Conservation (phyloP, 352 stramenopile species). For the Pythium chondricola region DNA sequence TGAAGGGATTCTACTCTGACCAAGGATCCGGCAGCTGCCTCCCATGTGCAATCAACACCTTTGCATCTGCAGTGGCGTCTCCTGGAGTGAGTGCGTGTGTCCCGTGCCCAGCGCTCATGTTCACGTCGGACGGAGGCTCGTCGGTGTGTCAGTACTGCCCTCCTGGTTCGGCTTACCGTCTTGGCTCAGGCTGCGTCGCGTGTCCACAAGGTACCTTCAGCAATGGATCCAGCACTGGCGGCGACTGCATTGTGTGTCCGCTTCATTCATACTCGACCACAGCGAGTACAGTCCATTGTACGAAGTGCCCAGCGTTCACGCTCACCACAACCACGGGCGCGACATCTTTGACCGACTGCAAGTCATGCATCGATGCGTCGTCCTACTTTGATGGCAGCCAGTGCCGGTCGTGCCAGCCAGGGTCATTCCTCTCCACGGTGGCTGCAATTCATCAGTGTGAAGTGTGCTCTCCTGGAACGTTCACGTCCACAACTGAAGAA, state of each 20-base stretch:
- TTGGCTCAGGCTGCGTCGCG: constrained; percentile 17
- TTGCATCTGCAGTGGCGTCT: constrained; percentile 19
- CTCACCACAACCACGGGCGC: constrained; percentile 25
- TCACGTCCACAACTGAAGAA: constrained; percentile 10
- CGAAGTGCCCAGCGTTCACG: constrained; percentile 17
- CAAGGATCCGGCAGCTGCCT: constrained; percentile 22
- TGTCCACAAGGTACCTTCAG: constrained; percentile 37
- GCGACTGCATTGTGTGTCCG: constrained; percentile 40
- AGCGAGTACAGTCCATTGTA: background rate
- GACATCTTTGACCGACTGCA: constrained; percentile 23
- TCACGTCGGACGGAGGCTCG: constrained; percentile 29
- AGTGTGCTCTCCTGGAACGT: constrained; percentile 38
- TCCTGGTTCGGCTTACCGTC: background rate
- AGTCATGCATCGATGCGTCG: constrained; percentile 21
- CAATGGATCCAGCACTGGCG: constrained; percentile 15
- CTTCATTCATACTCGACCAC: constrained; percentile 26
- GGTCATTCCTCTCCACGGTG: background rate
- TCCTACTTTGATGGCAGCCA: constrained; percentile 21
- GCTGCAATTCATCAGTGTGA: constrained; percentile 4
- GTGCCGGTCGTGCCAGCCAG: constrained; percentile 16
- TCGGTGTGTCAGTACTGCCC: constrained; percentile 8
- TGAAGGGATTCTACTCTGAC: constrained; percentile 54
- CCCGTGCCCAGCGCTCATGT: constrained; percentile 27
- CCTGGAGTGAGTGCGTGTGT: constrained; percentile 21
- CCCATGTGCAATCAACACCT: constrained; percentile 48